phyloP scores from a whole-genome alignment of 805 yeast species.

The Peterozyma xylosa region DNA sequence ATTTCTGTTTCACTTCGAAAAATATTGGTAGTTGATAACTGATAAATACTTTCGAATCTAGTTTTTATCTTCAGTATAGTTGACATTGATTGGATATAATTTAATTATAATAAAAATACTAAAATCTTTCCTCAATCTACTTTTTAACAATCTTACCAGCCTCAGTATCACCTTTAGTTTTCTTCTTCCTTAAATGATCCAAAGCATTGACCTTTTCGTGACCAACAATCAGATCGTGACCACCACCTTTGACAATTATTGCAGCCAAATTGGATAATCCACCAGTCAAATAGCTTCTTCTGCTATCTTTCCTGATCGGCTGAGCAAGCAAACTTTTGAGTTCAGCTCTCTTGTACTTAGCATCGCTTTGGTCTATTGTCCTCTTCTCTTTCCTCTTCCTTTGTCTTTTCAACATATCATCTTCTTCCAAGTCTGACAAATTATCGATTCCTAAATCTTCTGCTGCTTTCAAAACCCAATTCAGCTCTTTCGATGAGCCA shows the following conservation, averaged over 20 bases:
- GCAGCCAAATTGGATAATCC: constrained; percentile 77
- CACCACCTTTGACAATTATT: constrained; percentile 53
- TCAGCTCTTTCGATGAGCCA: constrained; percentile 50
- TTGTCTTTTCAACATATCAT: constrained; percentile 57
- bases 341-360: constrained; percentile 38
- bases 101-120: too few relatives aligned
- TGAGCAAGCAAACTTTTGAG: constrained; percentile 42
- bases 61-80: too few relatives aligned
- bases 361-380: constrained; percentile 43
- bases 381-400: constrained; percentile 47
- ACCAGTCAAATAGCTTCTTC: constrained; percentile 73
- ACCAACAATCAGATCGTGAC: constrained; percentile 62
- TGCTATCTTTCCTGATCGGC: constrained; percentile 54
- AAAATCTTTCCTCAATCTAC: neutral
- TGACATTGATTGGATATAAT: too few relatives aligned
- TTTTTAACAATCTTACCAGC: neutral
- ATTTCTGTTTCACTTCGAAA: too few relatives aligned
- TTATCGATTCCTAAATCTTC: constrained; percentile 84
- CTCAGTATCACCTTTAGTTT: constrained; percentile 1
- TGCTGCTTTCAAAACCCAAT: constrained; percentile 87
- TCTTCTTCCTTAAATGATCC: constrained; percentile 37
- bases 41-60: too few relatives aligned
- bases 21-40: too few relatives aligned
- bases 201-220: constrained; percentile 62
- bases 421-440: constrained; percentile 61